Evolutionary conservation across 2,329 filamentous ascomycete genomes (phyloP).

Genomic region (Penicillium digitatum): DNA sequence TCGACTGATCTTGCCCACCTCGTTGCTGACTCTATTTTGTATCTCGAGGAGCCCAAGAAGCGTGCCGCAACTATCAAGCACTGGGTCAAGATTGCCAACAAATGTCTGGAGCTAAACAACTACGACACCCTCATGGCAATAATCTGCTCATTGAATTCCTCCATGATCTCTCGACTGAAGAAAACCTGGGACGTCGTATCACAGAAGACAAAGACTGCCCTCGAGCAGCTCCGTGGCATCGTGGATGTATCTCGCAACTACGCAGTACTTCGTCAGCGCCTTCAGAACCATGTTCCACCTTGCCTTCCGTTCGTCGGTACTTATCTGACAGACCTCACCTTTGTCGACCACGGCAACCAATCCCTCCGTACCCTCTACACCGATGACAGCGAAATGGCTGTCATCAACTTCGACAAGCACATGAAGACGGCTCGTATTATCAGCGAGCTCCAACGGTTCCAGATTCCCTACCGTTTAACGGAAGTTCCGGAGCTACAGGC

Average conservation of each 20-base stretch:
- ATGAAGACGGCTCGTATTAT: conserved; percentile 93
- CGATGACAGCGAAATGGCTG: conserved; percentile 63
- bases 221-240: conserved; percentile 75
- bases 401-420: conserved; percentile 98
- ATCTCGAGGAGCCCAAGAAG: conserved; percentile 86
- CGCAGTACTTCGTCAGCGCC: conserved; percentile 73
- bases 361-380: conserved; percentile 70
- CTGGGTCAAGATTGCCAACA: conserved; percentile 91
- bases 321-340: conserved; percentile 92
- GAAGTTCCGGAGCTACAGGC: conserved; percentile 86
- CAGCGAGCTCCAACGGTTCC: conserved; percentile 90
- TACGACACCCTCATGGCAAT: conserved; percentile 97
- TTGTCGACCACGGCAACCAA: conserved; percentile 91
- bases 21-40: conserved; percentile 87
- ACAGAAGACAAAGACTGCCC: conserved; percentile 71
- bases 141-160: conserved; percentile 87
- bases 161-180: conserved; percentile 80
- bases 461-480: conserved; percentile 81
- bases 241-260: conserved; percentile 91
- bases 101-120: conserved; percentile 85
- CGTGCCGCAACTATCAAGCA: conserved; percentile 88
- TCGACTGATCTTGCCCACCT: conserved; percentile 91
- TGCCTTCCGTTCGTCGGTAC: conserved; percentile 95
- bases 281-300: conserved; percentile 82
- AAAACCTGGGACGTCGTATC: conserved; percentile 91